Conservation (phyloP, 352 stramenopile species). For the Lagenidium sp. region DNA sequence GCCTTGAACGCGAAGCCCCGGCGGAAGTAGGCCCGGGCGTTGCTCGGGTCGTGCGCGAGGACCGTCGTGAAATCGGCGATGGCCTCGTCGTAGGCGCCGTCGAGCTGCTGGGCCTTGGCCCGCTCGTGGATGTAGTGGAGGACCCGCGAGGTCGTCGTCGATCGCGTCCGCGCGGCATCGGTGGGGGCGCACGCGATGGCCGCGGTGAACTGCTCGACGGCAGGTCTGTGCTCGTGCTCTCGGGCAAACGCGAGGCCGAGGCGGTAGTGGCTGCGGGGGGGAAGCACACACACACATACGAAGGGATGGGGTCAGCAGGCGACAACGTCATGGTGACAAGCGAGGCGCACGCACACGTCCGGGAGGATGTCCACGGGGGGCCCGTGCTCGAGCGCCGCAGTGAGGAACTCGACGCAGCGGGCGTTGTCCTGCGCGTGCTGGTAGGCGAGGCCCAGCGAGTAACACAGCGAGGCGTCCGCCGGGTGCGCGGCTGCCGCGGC, state of each 20-base stretch:
- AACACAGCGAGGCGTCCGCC: conserved; percentile 30
- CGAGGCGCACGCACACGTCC: conserved; percentile 36
- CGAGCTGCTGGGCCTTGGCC: conserved; percentile 71
- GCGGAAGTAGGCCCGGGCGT: conserved; percentile 79
- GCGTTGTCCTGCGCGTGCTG: conserved; percentile 34
- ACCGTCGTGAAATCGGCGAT: conserved; percentile 71
- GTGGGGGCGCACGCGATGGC: no score
- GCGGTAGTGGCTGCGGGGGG: conserved; percentile 46
- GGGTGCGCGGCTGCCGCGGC: conserved; percentile 22
- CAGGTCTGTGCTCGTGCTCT: conserved; percentile 34
- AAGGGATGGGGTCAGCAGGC: neutral
- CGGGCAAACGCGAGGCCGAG: conserved; percentile 53
- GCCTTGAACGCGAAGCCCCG: conserved; percentile 64
- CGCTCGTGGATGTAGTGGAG: conserved; percentile 62
- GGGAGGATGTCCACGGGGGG: conserved; percentile 24
- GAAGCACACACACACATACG: neutral
- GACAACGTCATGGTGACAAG: neutral
- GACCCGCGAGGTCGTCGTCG: neutral
- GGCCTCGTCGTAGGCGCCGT: conserved; percentile 54
- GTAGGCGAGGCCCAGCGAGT: conserved; percentile 55
- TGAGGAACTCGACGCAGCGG: conserved; percentile 44
- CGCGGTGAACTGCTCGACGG: conserved; percentile 75
- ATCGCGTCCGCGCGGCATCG: neutral
- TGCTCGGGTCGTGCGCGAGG: conserved; percentile 58
- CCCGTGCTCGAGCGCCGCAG: conserved; percentile 19